Conservation (phyloP, 225 moss, liverwort and hornwort species). For the Ulota crispa region DNA sequence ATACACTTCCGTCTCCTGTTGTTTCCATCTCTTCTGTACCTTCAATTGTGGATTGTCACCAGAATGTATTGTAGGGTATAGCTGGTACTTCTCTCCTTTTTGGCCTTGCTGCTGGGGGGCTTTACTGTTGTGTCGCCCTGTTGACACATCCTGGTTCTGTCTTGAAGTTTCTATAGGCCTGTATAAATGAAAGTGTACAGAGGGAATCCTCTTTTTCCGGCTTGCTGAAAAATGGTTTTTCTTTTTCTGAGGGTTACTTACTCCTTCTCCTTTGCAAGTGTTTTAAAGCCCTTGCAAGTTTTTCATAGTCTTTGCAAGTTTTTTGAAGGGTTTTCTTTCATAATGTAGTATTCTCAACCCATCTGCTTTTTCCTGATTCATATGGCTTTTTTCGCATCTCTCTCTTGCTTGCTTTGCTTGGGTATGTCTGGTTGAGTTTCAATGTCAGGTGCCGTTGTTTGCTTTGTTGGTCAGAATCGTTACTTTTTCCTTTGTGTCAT, state of each 20-base stretch:
- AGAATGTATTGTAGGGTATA: slow-evolving; percentile 29
- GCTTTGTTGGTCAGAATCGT: not conserved
- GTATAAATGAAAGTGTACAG: slow-evolving; percentile 75
- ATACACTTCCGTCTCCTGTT: not conserved
- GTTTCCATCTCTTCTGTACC: slow-evolving; percentile 38
- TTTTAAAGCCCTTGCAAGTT: no score
- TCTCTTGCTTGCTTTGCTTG: no score
- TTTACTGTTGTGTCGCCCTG: no score
- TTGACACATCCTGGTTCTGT: slow-evolving; percentile 59
- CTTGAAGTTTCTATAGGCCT: slow-evolving; percentile 32
- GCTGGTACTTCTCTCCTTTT: not conserved
- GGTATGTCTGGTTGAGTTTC: no score
- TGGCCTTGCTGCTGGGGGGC: slow-evolving; percentile 32
- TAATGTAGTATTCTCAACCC: no score
- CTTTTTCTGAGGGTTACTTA: slow-evolving; percentile 15
- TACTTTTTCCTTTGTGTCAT: not conserved
- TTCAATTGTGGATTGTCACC: slow-evolving; percentile 39
- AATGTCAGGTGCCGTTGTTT: not conserved
- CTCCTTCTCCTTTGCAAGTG: not conserved
- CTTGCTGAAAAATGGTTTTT: slow-evolving; percentile 34
- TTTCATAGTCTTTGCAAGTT: no score
- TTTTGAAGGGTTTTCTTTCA: no score
- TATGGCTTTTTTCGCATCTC: no score
- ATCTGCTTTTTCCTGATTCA: no score
- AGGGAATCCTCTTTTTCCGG: slow-evolving; percentile 37